These are phyloP conservation scores for Westerdykella aurantiaca DNA, from an alignment of 2,329 filamentous ascomycete genomes.

Conservation along the genomic window DNA sequence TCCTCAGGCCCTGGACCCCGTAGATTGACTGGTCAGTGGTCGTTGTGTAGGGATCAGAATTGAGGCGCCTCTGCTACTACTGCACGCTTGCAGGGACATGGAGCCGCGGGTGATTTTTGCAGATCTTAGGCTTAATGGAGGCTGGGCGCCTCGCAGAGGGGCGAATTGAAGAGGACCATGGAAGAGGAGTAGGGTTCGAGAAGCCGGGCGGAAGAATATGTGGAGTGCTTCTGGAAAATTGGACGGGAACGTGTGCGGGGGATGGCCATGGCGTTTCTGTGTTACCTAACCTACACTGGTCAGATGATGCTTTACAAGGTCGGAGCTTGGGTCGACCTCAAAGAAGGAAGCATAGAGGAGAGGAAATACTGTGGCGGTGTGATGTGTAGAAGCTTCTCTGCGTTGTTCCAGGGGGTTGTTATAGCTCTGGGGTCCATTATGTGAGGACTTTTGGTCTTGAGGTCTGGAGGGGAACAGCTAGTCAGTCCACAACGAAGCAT, in stretches of 20 bases:
- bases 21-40: not conserved
- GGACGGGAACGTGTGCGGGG: not conserved
- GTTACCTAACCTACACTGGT: not conserved
- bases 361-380: not conserved
- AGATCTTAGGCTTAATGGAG: not conserved
- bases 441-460: not conserved
- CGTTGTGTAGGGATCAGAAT: not conserved
- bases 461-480: not conserved
- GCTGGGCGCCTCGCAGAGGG: not conserved
- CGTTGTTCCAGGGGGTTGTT: not conserved
- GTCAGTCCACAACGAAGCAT: too few species aligned
- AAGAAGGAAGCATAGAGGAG: not conserved
- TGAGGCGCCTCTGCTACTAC: not conserved
- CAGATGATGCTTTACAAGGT: not conserved
- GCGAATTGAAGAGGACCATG: not conserved
- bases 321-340: not conserved
- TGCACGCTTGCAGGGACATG: conserved; percentile 1
- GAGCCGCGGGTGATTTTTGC: not conserved
- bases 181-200: not conserved
- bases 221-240: not conserved
- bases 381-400: not conserved
- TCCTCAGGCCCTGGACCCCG: not conserved
- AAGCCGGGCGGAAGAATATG: not conserved
- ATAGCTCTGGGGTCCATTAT: not conserved
- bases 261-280: not conserved